Evolutionary conservation across 345 rosid genomes (phyloP), one percentile per base, ranked within the genome.

Genomic region (Linum trigynum): DNA sequence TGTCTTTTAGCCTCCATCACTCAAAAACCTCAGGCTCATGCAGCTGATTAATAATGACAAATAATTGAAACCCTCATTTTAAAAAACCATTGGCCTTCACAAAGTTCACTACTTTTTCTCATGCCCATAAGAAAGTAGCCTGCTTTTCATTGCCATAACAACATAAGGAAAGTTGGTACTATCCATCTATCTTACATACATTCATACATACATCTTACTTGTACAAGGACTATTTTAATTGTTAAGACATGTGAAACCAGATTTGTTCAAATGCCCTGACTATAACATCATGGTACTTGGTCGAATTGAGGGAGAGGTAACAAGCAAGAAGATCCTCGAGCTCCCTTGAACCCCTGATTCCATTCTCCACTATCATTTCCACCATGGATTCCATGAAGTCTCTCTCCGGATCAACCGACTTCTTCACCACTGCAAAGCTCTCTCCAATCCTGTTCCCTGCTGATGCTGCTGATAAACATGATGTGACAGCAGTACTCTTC

Each of bases 341-440:
- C 23, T 62, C 65, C 50, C 17, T 62, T 4, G 65, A 11, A 15
- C 48, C 65, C 50, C 17, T n/a, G 8, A 62, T 62, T 2, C 40
- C 50, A 32, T 62, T 39, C 32, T 39, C 65, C 16, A 39, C 32
- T 48, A 62, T 62, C 65, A 62, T 62, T 50, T 62, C 65, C 45
- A 62, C 65, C 65, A 62, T 62, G 11, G 65, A 62, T 1, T 62
- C 65, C 50, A 5, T 62, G 65, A 62, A 62, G 65, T 62, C 65
- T 23, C 50, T 62, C 50, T 36, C 32, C 17, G 65, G 65, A 62
- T 62, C 65, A 39, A 38, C 3, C 42, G 65, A 62, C 7, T 7
- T 11, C 35, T 62, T 62, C 48, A 62, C 65, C 50, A 62, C 65
- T 41, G 50, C 65, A 15, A 62, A 62, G 65, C 51, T 62, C 65